These are phyloP conservation scores for Pinus taeda DNA, from an alignment of 75 land plant species.

Conservation along the genomic window DNA sequence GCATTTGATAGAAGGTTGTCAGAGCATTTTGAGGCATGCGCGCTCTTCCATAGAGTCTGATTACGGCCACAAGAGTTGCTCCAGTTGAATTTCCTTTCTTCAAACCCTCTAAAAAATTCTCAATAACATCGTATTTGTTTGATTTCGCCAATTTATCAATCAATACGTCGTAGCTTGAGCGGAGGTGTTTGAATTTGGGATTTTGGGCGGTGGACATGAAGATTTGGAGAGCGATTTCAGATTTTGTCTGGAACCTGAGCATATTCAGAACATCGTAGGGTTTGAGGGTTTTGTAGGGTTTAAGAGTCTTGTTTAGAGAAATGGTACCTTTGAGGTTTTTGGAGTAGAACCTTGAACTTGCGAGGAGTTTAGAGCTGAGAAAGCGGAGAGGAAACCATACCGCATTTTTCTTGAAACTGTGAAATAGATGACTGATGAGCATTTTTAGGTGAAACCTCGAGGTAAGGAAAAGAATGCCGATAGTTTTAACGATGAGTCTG, in stretches of 20 bases:
- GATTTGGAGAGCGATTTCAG: constrained; percentile 1
- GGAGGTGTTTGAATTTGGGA: not conserved
- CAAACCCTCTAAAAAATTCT: not conserved
- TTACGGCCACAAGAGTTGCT: not conserved
- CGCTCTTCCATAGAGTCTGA: constrained; percentile 11
- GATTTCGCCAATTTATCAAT: constrained; percentile 1
- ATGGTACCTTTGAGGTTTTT: not conserved
- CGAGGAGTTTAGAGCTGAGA: not conserved
- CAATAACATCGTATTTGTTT: not conserved
- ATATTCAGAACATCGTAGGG: constrained; percentile 6
- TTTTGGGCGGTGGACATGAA: not conserved
- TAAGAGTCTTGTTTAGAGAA: no score
- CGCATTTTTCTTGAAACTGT: not conserved
- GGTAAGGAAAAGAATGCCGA: not conserved
- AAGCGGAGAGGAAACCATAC: not conserved
- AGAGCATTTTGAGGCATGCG: constrained; percentile 3
- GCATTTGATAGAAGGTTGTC: constrained; percentile 5
- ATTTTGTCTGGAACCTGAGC: constrained; percentile 2
- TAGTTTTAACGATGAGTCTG: no score
- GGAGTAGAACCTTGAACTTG: not conserved
- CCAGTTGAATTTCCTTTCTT: not conserved
- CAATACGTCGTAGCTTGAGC: constrained; percentile 5
- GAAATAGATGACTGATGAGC: not conserved
- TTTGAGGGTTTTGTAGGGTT: not conserved
- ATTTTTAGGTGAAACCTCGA: not conserved